A percentile compares a stretch with the other conserved stretches of the same genome.
Evolutionary conservation across 306 rosid species (phyloP).

Genomic region (Trichosanthes truncata): DNA sequence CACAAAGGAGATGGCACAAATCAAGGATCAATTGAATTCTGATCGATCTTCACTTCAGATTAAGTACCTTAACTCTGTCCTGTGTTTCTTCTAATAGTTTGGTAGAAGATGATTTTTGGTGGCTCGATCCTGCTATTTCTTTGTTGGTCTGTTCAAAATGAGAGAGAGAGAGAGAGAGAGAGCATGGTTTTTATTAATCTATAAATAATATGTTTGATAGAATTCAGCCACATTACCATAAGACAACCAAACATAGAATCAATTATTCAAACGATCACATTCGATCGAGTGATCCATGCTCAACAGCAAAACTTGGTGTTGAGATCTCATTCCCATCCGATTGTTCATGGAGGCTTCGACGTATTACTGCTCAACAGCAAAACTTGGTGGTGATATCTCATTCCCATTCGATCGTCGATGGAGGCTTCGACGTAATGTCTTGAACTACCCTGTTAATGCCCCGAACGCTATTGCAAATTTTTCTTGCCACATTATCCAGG

Average conservation of each 20-base stretch:
- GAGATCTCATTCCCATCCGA: slow-evolving; percentile 68
- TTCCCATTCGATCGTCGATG: slow-evolving; percentile 98
- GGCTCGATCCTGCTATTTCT: not conserved
- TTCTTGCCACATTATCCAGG: slow-evolving; percentile 62
- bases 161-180: not conserved
- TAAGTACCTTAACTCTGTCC: not conserved
- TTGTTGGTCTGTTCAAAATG: not conserved
- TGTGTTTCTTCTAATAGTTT: not conserved
- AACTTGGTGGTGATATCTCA: slow-evolving; percentile 9
- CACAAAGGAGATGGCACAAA: no score
- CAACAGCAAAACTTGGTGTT: not conserved
- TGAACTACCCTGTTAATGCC: slow-evolving; percentile 85
- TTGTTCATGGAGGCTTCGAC: slow-evolving; percentile 86
- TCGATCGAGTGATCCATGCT: not conserved
- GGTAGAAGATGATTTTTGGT: not conserved
- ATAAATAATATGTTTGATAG: not conserved
- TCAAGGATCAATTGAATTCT: not conserved
- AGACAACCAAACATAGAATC: not conserved
- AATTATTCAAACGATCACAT: not conserved
- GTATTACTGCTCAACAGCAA: slow-evolving; percentile 24
- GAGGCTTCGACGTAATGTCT: slow-evolving; percentile 96
- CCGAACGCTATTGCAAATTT: slow-evolving; percentile 80
- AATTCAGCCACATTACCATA: not conserved
- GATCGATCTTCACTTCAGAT: not conserved
- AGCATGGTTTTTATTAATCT: not conserved